These are phyloP conservation scores for Fraxinus greggii DNA, from an alignment of 305 asterid species.

Conservation along the genomic window DNA sequence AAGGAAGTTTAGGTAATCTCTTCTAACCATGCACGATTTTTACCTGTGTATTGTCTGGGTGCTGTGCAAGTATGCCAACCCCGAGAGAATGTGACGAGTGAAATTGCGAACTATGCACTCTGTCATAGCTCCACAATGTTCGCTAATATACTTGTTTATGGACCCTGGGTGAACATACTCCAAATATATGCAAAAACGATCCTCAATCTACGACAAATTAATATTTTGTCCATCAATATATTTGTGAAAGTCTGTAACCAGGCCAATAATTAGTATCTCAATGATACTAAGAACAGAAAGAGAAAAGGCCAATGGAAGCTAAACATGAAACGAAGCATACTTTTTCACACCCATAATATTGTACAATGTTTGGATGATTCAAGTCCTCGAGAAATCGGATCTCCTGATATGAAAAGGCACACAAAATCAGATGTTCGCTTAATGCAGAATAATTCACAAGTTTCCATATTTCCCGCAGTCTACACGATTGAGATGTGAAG, in stretches of 20 bases:
- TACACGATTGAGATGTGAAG: background rate
- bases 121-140: constrained; percentile 76
- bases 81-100: constrained; percentile 83
- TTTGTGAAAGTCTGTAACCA: constrained; percentile 6
- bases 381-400: constrained; percentile 68
- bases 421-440: constrained; percentile 20
- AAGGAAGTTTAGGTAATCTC: background rate
- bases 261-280: background rate
- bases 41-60: constrained; percentile 82
- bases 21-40: background rate
- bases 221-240: constrained; percentile 25
- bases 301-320: background rate
- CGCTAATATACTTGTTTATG: constrained; percentile 61
- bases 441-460: background rate
- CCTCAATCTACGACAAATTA: constrained; percentile 55
- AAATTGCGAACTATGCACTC: constrained; percentile 78
- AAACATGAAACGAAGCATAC: constrained; percentile 30
- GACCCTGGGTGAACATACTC: constrained; percentile 96
- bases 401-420: constrained; percentile 49
- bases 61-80: constrained; percentile 82
- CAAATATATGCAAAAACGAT: constrained; percentile 85
- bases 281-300: background rate
- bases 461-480: background rate
- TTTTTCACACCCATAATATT: constrained; percentile 72
- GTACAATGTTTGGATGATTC: constrained; percentile 81